Conservation (phyloP, 768 basidiomycete species). For the Mycena galopus region DNA sequence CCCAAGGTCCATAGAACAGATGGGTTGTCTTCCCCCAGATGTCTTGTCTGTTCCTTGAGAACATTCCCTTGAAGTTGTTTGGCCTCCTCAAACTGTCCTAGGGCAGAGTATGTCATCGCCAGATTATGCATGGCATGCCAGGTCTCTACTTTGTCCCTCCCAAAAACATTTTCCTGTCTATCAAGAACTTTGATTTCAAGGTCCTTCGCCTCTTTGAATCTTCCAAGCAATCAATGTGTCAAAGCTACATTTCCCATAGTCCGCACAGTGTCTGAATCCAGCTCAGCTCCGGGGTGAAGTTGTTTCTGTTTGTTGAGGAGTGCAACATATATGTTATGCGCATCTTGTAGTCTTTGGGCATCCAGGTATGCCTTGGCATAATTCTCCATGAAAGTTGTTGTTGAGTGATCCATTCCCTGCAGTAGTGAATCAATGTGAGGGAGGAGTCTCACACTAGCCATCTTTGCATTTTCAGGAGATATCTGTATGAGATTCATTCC, state of each 20-base stretch:
- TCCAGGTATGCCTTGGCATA: background rate
- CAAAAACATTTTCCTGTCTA: background rate
- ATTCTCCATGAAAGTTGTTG: background rate
- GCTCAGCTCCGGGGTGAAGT: background rate
- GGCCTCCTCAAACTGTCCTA: constrained; percentile 9
- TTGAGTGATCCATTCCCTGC: background rate
- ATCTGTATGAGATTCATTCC: background rate
- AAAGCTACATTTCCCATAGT: background rate
- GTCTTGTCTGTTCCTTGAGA: background rate
- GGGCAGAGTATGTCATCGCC: background rate
- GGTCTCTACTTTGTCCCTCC: background rate
- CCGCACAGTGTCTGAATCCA: background rate
- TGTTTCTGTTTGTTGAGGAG: background rate
- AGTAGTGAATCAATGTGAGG: background rate
- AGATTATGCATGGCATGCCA: background rate
- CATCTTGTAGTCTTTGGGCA: background rate
- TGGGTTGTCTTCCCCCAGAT: constrained; percentile 12
- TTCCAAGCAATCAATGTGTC: background rate
- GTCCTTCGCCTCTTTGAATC: background rate
- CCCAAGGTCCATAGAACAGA: background rate
- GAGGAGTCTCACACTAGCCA: background rate
- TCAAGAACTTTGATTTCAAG: background rate
- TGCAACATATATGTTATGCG: background rate
- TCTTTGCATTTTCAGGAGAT: background rate
- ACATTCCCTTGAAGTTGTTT: background rate